phyloP scores from a whole-genome alignment of 495 filamentous ascomycete species.

The Cudoniella acicularis region DNA sequence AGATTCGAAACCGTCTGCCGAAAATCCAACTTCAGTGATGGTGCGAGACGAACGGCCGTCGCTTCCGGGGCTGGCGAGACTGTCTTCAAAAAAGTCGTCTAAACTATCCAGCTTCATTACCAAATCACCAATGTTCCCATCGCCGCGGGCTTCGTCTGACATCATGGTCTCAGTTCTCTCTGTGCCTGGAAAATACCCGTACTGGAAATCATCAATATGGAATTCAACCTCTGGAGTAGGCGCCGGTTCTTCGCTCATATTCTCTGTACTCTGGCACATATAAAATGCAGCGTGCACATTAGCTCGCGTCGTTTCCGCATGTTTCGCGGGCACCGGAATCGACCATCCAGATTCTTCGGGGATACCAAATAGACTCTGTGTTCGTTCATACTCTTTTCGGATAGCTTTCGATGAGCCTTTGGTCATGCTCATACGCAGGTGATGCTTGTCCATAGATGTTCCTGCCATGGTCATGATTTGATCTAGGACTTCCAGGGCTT shows the following conservation, averaged over 20 bases:
- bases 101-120: conserved; percentile 87
- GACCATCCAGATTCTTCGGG: conserved; percentile 96
- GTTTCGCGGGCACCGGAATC: conserved; percentile 85
- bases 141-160: conserved; percentile 75
- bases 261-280: conserved; percentile 68
- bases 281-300: conserved; percentile 98
- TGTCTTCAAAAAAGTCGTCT: conserved; percentile 88
- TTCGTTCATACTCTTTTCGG: conserved; percentile 90
- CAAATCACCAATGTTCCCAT: conserved; percentile 75
- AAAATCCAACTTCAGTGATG: conserved; percentile 57
- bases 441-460: conserved; percentile 87
- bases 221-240: conserved; percentile 88
- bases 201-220: conserved; percentile 79
- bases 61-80: conserved; percentile 48
- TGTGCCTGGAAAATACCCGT: conserved; percentile 67
- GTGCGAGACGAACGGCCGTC: conserved; percentile 57
- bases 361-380: conserved; percentile 92
- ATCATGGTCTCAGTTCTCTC: conserved; percentile 86
- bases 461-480: conserved; percentile 92
- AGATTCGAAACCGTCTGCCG: conserved; percentile 57
- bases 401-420: conserved; percentile 74
- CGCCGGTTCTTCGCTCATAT: conserved; percentile 51
- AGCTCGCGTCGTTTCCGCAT: conserved; percentile 75
- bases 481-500: conserved; percentile 86
- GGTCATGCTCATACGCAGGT: conserved; percentile 96